These are phyloP conservation scores for Sapria himalayana DNA, from an alignment of 345 rosid species.

Conservation along the genomic window DNA sequence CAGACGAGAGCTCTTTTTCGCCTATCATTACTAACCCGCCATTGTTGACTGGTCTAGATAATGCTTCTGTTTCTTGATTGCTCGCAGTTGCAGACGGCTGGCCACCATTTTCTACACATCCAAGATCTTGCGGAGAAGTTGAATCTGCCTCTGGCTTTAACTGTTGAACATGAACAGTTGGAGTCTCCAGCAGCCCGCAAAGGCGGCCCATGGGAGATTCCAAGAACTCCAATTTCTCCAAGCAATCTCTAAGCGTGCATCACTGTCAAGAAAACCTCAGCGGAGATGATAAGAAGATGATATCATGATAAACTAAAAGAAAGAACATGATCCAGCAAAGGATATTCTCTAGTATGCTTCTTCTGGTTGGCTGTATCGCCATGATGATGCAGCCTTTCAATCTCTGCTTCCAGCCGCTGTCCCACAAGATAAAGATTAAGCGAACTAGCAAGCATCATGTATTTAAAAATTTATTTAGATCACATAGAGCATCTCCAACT, in stretches of 20 bases:
- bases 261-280: constrained; percentile 32
- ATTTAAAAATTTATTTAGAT: too few relatives aligned
- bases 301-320: constrained; percentile 8
- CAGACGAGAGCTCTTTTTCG: constrained; percentile 19
- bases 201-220: constrained; percentile 48
- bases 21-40: too few relatives aligned
- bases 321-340: too few relatives aligned
- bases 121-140: too few relatives aligned
- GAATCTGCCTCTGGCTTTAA: constrained; percentile 10
- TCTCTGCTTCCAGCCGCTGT: constrained; percentile 59
- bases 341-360: constrained; percentile 71
- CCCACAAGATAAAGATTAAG: constrained; percentile 7
- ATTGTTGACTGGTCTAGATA: too few relatives aligned
- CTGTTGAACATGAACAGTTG: constrained; percentile 43
- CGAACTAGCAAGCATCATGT: not conserved
- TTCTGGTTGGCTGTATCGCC: constrained; percentile 79
- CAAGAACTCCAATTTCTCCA: constrained; percentile 62
- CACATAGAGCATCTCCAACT: too few relatives aligned
- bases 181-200: constrained; percentile 42
- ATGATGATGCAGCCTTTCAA: constrained; percentile 38
- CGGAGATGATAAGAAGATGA: not conserved
- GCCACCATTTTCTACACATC: too few relatives aligned
- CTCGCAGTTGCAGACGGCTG: too few relatives aligned
- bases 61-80: too few relatives aligned
- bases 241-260: constrained; percentile 63